Evolutionary conservation across 495 filamentous ascomycete genomes (phyloP), one percentile per base, ranked within the genome.

Genomic region (Cetradonia linearis): DNA sequence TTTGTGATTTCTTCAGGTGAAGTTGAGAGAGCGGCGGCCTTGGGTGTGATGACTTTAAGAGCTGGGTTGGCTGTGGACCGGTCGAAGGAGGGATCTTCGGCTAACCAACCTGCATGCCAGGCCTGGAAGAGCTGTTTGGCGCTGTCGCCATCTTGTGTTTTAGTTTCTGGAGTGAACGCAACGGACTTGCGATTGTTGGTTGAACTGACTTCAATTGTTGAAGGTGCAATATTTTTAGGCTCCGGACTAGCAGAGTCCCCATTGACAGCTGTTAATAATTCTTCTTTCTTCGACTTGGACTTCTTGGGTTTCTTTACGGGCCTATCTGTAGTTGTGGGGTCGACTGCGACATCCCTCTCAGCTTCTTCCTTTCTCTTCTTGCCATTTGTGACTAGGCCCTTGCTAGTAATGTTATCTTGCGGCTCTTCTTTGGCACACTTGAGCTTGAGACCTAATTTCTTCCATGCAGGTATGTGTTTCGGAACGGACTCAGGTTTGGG

Each of bases 401-500:
- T 20, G 44, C 59, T 54, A 25, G 34, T 42, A 27, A 57, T 60
- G 56, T 62, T 44, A 42, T 73, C 65, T 34, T 68, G 67, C 44
- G 70, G 65, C 62, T 69, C 63, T 55, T 81, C 76, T 66, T 80
- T 78, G 42, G 76, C 76, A 63, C 77, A 79, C 67, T 89, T 90
- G 71, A 86, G 78, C 77, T 88, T 86, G 68, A 88, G 75, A 53
- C 84, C 87, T 69, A 89, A 73, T 74, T 85, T 80, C 72, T 88
- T 89, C 86, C 85, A 89, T 57, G 86, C 84, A 23, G 86, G 86
- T 50, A 87, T 76, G 68, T 77, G 78, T 66, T 73, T 70, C 34
- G 67, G 59, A 62, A 66, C 62, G 60, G 65, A 57, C 34, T 55
- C 65, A 33, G 66, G 36, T 31, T 60, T 58, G 38, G 63, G 49